phyloP scores from a whole-genome alignment of 768 basidiomycete species.

The Kwoniella sp. region DNA sequence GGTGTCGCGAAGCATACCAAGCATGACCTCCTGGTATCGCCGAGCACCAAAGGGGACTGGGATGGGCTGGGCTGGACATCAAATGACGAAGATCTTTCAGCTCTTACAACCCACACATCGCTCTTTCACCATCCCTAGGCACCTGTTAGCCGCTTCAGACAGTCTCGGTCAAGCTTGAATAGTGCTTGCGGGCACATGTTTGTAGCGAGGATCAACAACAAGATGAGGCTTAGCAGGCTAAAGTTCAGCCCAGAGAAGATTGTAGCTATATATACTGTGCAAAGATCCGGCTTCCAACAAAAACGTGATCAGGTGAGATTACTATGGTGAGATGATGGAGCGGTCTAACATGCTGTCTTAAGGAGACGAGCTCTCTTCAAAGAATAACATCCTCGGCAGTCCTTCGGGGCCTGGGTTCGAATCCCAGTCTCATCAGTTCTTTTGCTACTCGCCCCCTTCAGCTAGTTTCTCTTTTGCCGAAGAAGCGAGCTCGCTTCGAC shows the following conservation, averaged over 20 bases:
- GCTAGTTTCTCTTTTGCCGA: background rate
- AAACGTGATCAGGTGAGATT: background rate
- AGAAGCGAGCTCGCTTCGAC: background rate
- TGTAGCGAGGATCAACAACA: background rate
- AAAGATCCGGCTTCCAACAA: background rate
- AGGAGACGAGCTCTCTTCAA: conserved; percentile 13
- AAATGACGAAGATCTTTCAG: no score
- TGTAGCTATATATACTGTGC: background rate
- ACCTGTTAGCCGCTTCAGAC: background rate
- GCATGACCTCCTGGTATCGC: no score
- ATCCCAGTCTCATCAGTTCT: conserved; percentile 22
- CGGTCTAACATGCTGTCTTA: conserved; percentile 28
- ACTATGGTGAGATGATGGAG: conserved; percentile 18
- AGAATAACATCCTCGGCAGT: conserved; percentile 24
- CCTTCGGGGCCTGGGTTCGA: conserved; percentile 30
- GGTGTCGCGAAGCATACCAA: no score
- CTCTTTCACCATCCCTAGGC: no score
- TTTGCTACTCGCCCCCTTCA: conserved; percentile 1
- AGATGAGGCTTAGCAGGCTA: background rate
- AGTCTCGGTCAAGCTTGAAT: background rate
- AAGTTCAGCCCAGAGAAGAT: background rate
- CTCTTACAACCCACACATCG: no score
- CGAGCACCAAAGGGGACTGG: no score
- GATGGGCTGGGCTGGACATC: no score
- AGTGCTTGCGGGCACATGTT: background rate